phyloP scores from a whole-genome alignment of 1,284 basidiomycete species.

The Ustilago tritici region DNA sequence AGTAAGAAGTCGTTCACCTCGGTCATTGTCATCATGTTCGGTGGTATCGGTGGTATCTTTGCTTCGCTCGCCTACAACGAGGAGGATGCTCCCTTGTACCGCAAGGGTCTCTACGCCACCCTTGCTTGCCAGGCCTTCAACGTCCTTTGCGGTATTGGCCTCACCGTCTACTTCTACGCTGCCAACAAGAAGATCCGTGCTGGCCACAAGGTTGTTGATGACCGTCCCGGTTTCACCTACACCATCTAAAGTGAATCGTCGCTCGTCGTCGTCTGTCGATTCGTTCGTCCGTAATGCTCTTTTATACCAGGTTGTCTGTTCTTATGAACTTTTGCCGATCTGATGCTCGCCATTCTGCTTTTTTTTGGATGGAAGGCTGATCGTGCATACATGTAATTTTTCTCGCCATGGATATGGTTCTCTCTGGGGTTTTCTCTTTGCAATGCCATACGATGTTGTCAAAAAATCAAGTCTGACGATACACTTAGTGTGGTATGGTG shows the following conservation, averaged over 20 bases:
- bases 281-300: background rate
- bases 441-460: constrained; percentile 17
- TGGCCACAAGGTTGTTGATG: constrained; percentile 54
- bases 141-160: constrained; percentile 43
- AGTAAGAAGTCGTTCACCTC: constrained; percentile 70
- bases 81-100: constrained; percentile 61
- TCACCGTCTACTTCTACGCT: constrained; percentile 52
- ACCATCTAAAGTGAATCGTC: constrained; percentile 35
- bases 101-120: constrained; percentile 58
- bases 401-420: constrained; percentile 3
- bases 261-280: background rate
- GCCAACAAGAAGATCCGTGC: constrained; percentile 56
- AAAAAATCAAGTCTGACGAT: background rate
- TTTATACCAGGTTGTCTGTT: constrained; percentile 11
- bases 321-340: constrained; percentile 7
- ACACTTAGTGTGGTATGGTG: background rate
- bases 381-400: background rate
- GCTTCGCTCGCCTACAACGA: constrained; percentile 68
- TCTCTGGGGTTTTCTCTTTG: constrained; percentile 12
- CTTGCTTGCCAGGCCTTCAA: constrained; percentile 55
- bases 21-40: constrained; percentile 70
- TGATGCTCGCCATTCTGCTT: background rate
- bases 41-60: constrained; percentile 72
- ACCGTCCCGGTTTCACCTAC: constrained; percentile 57
- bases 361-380: background rate